Evolutionary conservation across 768 basidiomycete genomes (phyloP).

Genomic region (Tylopilus sp.): DNA sequence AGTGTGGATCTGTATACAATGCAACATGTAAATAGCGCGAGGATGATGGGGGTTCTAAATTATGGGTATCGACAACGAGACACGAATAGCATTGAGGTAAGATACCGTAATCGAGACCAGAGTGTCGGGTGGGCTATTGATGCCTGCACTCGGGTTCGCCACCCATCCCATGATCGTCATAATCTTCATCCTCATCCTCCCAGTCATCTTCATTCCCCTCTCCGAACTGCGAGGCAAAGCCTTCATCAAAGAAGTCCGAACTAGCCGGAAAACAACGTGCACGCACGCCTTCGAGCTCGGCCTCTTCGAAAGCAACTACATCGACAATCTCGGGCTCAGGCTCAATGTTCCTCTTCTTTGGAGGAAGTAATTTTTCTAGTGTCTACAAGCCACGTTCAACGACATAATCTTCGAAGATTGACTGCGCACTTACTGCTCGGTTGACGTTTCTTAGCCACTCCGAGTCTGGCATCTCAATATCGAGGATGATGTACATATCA

Average conservation of each 20-base stretch:
- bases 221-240: slow-evolving; percentile 66
- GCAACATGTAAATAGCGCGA: slow-evolving; percentile 26
- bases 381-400: slow-evolving; percentile 40
- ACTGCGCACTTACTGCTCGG: slow-evolving; percentile 40
- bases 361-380: slow-evolving; percentile 64
- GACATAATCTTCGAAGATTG: not conserved
- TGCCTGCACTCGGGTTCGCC: slow-evolving; percentile 58
- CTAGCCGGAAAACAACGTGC: slow-evolving; percentile 70
- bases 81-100: slow-evolving; percentile 10
- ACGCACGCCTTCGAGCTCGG: slow-evolving; percentile 82
- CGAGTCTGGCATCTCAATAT: slow-evolving; percentile 84
- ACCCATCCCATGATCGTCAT: slow-evolving; percentile 37
- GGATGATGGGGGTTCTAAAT: slow-evolving; percentile 12
- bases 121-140: slow-evolving; percentile 40
- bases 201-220: slow-evolving; percentile 66
- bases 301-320: slow-evolving; percentile 68
- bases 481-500: slow-evolving; percentile 77
- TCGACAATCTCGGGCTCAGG: slow-evolving; percentile 71
- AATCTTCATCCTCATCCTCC: slow-evolving; percentile 66
- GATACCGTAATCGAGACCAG: slow-evolving; percentile 5
- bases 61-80: slow-evolving; percentile 13
- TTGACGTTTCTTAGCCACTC: slow-evolving; percentile 74
- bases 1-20: slow-evolving; percentile 26
- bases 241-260: slow-evolving; percentile 74
- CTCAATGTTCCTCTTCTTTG: slow-evolving; percentile 70